Percentiles rank a stretch among this genome's conserved stretches.
phyloP scores from a whole-genome alignment of 2,329 filamentous ascomycete species.

The Penicillium sp. region DNA sequence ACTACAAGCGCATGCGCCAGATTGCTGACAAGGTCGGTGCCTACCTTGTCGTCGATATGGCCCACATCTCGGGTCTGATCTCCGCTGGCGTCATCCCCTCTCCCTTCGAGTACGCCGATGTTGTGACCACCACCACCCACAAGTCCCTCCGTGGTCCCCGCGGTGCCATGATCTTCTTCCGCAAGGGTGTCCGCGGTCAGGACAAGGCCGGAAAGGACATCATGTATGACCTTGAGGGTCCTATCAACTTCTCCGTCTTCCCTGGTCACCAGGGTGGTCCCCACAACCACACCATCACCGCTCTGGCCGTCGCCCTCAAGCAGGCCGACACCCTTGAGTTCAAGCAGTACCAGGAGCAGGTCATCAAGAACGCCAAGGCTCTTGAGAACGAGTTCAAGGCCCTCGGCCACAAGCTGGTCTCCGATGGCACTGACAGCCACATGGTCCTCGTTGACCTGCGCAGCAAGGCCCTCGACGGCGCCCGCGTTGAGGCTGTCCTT shows the following conservation, averaged over 20 bases:
- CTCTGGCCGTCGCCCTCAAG: slow-evolving; percentile 88
- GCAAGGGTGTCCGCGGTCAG: slow-evolving; percentile 80
- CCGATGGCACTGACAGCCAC: slow-evolving; percentile 95
- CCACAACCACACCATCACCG: slow-evolving; percentile 98
- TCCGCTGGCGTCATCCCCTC: slow-evolving; percentile 88
- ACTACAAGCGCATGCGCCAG: slow-evolving; percentile 88
- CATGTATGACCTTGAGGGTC: slow-evolving; percentile 83
- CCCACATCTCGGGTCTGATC: slow-evolving; percentile 91
- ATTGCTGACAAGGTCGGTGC: slow-evolving; percentile 89
- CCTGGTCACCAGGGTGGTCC: slow-evolving; percentile 96
- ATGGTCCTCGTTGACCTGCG: slow-evolving; percentile 91
- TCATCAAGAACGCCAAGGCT: slow-evolving; percentile 86
- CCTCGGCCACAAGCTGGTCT: slow-evolving; percentile 79
- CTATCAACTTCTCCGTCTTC: slow-evolving; percentile 96
- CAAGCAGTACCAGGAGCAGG: slow-evolving; percentile 85
- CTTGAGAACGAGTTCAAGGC: slow-evolving; percentile 72
- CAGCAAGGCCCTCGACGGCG: slow-evolving; percentile 81
- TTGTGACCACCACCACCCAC: slow-evolving; percentile 97
- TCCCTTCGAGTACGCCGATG: slow-evolving; percentile 85
- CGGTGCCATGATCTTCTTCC: slow-evolving; percentile 98
- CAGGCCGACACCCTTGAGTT: slow-evolving; percentile 89
- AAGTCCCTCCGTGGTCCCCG: slow-evolving; percentile 94
- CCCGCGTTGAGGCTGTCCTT: slow-evolving; percentile 89
- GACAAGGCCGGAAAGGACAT: slow-evolving; percentile 87
- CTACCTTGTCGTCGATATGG: slow-evolving; percentile 94